phyloP scores from a whole-genome alignment of 163 green algal genomes.

The Smithsoniella earleae region DNA sequence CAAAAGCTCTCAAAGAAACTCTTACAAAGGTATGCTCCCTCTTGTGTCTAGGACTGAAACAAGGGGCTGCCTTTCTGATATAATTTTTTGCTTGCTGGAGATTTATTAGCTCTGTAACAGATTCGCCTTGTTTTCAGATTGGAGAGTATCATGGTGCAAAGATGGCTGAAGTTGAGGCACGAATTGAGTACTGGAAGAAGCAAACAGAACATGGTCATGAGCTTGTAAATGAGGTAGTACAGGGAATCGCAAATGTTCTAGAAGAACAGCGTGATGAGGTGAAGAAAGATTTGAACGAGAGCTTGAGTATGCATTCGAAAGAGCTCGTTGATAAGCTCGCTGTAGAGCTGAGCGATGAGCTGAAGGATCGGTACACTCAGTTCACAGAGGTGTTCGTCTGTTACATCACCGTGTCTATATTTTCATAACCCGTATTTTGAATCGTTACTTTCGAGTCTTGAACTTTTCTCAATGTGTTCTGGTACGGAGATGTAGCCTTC shows the following conservation, averaged over 20 bases:
- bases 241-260: neutral
- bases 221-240: neutral
- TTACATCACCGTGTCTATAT: too few relatives aligned
- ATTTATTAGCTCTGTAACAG: neutral
- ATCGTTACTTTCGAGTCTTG: neutral
- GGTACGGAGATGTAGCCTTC: neutral
- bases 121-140: neutral
- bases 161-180: neutral
- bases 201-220: neutral
- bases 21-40: neutral
- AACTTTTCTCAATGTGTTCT: neutral
- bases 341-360: neutral
- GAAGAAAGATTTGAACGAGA: slow-evolving; percentile 8
- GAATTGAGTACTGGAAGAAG: neutral
- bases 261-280: neutral
- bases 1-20: neutral
- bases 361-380: neutral
- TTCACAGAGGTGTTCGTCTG: slow-evolving; percentile 2
- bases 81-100: too few relatives aligned
- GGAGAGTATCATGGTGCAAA: neutral
- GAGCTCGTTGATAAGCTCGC: neutral
- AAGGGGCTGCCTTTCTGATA: too few relatives aligned
- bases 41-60: too few relatives aligned
- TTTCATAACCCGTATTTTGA: too few relatives aligned
- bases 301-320: neutral